A percentile compares a stretch with the other conserved stretches of the same genome.
phyloP scores from a whole-genome alignment of 164 flowering plant species.

The Pachysandra terminalis region DNA sequence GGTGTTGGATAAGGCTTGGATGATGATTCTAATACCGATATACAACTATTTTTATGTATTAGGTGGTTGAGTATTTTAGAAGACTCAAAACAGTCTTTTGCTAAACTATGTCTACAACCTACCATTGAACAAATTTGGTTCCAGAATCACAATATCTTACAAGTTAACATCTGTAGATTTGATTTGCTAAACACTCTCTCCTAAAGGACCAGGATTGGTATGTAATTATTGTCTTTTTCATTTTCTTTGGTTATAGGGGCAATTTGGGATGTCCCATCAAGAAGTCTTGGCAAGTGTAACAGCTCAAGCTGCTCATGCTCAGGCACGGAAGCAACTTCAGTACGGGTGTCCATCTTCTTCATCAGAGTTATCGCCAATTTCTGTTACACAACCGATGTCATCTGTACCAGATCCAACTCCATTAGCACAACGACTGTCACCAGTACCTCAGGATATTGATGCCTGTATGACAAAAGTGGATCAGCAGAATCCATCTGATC shows the following conservation, averaged over 20 bases:
- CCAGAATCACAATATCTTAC: too few species aligned
- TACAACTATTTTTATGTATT: too few species aligned
- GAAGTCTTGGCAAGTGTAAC: slow-evolving; percentile 31
- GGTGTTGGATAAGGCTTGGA: not conserved
- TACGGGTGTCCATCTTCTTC: slow-evolving; percentile 24
- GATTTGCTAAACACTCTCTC: too few species aligned
- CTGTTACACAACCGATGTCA: slow-evolving; percentile 35
- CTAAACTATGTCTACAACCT: too few species aligned
- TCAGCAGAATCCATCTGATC: slow-evolving; percentile 23
- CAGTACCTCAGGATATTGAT: slow-evolving; percentile 12
- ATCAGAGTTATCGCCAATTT: slow-evolving; percentile 33
- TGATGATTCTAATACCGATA: not conserved
- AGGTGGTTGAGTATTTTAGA: too few species aligned
- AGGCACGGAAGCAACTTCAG: slow-evolving; percentile 24
- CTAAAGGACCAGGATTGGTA: too few species aligned
- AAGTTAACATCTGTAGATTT: too few species aligned
- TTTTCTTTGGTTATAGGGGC: slow-evolving; percentile 23
- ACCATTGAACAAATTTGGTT: not conserved
- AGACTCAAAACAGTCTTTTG: too few species aligned
- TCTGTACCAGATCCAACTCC: slow-evolving; percentile 28
- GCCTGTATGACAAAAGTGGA: slow-evolving; percentile 19
- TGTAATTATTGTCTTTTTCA: not conserved
- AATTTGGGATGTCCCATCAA: slow-evolving; percentile 27
- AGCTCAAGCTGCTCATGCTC: slow-evolving; percentile 26
- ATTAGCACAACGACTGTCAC: slow-evolving; percentile 21